Conservation (phyloP, 257 asterid genomes). For the Primulina tabacum region DNA sequence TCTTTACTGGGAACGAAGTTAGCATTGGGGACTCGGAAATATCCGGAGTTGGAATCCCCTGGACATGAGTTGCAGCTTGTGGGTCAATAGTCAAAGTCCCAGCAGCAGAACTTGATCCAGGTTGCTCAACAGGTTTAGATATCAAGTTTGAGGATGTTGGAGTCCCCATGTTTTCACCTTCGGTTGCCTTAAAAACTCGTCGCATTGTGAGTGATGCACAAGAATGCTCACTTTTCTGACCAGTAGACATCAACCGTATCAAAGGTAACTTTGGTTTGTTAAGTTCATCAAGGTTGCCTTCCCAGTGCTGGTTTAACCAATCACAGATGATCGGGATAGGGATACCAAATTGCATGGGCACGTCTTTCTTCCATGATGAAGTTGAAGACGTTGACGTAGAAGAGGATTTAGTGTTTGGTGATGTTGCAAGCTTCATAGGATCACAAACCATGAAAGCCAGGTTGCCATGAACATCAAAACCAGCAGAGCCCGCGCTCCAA, state of each 20-base stretch:
- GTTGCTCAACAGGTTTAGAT: constrained; percentile 43
- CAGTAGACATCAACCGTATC: constrained; percentile 83
- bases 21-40: constrained; percentile 70
- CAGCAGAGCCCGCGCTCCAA: constrained; percentile 97
- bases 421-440: constrained; percentile 97
- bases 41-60: constrained; percentile 77
- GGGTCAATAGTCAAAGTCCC: constrained; percentile 34
- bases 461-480: constrained; percentile 87
- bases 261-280: constrained; percentile 83
- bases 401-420: constrained; percentile 76
- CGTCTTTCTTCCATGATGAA: constrained; percentile 74
- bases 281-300: constrained; percentile 89
- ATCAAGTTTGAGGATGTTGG: constrained; percentile 45
- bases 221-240: constrained; percentile 90
- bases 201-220: constrained; percentile 94
- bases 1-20: constrained; percentile 48
- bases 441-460: constrained; percentile 98
- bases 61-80: constrained; percentile 38
- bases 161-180: constrained; percentile 56
- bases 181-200: constrained; percentile 68
- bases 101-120: constrained; percentile 46
- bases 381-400: constrained; percentile 83
- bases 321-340: constrained; percentile 89
- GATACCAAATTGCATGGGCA: constrained; percentile 83
- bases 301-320: constrained; percentile 98